Conservation (phyloP, 1,139 yeast species). For the Oligophagozyma castellii region DNA sequence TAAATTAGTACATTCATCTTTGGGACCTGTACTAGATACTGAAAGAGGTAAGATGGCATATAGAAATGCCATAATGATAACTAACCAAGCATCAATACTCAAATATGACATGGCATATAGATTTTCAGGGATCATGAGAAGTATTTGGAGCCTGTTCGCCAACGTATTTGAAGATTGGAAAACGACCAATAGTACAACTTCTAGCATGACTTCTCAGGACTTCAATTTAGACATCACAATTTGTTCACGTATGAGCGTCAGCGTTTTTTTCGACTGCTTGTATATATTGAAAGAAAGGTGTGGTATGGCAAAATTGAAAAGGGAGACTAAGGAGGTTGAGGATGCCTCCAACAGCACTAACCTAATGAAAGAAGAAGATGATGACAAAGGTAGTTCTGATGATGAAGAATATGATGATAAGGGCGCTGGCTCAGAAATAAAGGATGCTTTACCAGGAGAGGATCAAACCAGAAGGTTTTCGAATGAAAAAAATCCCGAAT, state of each 20-base stretch:
- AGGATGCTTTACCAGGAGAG: conserved; percentile 14
- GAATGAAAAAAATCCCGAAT: conserved; percentile 46
- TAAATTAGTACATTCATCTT: conserved; percentile 61
- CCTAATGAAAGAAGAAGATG: conserved; percentile 5
- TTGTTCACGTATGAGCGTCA: conserved; percentile 59
- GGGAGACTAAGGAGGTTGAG: conserved; percentile 11
- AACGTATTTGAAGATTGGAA: conserved; percentile 28
- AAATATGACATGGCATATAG: conserved; percentile 89
- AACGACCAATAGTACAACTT: conserved; percentile 8
- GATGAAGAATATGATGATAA: conserved; percentile 15
- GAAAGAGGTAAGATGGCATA: conserved; percentile 63
- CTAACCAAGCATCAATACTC: conserved; percentile 68
- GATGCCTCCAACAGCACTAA: background rate
- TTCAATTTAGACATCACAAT: conserved; percentile 38
- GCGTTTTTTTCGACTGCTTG: conserved; percentile 81
- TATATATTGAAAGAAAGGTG: conserved; percentile 75
- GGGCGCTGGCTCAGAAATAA: conserved; percentile 13
- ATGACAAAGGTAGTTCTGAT: conserved; percentile 4
- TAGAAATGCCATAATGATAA: conserved; percentile 52
- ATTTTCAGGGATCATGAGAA: conserved; percentile 85
- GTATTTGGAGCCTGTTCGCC: conserved; percentile 77
- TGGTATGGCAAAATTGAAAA: conserved; percentile 55
- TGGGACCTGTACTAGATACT: conserved; percentile 52
- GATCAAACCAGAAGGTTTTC: conserved; percentile 35
- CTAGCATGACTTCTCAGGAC: conserved; percentile 8